A percentile compares a stretch with the other conserved stretches of the same genome.
These are phyloP conservation scores for Neocatenulostroma microsporum DNA, from an alignment of 2,329 filamentous ascomycete species.

Conservation along the genomic window DNA sequence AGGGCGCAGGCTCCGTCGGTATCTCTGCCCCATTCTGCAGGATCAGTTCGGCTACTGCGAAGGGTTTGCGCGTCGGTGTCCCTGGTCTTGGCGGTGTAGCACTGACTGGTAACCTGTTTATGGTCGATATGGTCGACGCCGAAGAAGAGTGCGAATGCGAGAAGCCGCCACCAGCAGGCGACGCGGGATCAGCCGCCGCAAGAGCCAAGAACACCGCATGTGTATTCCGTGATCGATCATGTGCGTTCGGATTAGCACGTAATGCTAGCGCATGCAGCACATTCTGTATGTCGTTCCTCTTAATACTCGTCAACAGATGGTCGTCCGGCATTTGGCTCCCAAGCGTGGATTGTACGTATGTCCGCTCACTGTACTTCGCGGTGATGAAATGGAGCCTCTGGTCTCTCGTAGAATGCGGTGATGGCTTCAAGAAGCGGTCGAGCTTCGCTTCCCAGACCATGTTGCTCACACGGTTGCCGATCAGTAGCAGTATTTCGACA, in stretches of 20 bases:
- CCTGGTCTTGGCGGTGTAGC: conserved; percentile 32
- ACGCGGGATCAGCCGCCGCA: conserved; percentile 82
- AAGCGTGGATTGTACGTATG: conserved; percentile 62
- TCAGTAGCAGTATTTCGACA: conserved; percentile 80
- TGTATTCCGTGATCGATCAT: conserved; percentile 78
- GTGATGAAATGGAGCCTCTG: conserved; percentile 93
- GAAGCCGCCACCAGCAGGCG: conserved; percentile 46
- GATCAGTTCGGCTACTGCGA: conserved; percentile 83
- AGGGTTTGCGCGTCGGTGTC: conserved; percentile 48
- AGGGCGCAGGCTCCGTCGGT: conserved; percentile 64
- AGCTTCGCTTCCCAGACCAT: conserved; percentile 91
- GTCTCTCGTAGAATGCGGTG: conserved; percentile 71
- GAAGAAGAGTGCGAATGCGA: conserved; percentile 32
- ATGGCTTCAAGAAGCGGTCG: conserved; percentile 65
- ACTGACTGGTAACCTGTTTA: conserved; percentile 6
- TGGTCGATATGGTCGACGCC: conserved; percentile 25
- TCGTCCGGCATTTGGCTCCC: conserved; percentile 74
- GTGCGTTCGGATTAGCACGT: conserved; percentile 75
- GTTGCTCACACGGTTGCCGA: conserved; percentile 92
- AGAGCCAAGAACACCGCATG: conserved; percentile 86
- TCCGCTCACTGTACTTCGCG: conserved; percentile 80
- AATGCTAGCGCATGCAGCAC: conserved; percentile 86
- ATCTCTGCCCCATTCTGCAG: conserved; percentile 92
- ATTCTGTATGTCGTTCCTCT: conserved; percentile 90
- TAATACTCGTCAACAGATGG: conserved; percentile 82